Percentiles rank a stretch among this genome's conserved stretches.
phyloP scores from a whole-genome alignment of 768 basidiomycete species.

The Mycena venus region DNA sequence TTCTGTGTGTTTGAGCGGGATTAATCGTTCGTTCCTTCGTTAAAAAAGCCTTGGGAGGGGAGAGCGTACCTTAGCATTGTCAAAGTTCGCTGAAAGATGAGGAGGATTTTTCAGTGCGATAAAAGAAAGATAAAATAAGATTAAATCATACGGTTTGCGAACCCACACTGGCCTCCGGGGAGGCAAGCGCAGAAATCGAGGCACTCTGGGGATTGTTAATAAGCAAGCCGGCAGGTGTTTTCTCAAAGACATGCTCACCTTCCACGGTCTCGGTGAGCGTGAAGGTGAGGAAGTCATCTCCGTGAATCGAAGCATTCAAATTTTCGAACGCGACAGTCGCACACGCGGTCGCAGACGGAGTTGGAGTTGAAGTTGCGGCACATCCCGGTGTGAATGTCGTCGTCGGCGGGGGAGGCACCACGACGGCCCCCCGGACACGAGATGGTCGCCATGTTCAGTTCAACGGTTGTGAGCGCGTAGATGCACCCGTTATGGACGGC shows the following conservation, averaged over 20 bases:
- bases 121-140: background rate
- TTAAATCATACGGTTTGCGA: background rate
- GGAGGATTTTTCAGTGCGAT: background rate
- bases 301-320: background rate
- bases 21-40: background rate
- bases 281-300: background rate
- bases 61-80: background rate
- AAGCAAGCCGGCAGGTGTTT: background rate
- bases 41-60: background rate
- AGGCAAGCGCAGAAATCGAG: background rate
- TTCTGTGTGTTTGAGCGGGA: background rate
- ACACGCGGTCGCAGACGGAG: background rate
- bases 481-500: slow-evolving; percentile 3
- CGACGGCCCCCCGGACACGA: background rate
- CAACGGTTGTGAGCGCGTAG: background rate
- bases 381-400: background rate
- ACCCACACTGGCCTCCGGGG: background rate
- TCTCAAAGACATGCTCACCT: background rate
- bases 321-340: background rate
- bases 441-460: background rate
- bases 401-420: background rate
- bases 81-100: background rate
- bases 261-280: background rate
- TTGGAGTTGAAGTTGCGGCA: background rate
- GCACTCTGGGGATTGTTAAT: background rate